phyloP scores from a whole-genome alignment of 2,329 filamentous ascomycete genomes.

The Sporothrix protearum region DNA sequence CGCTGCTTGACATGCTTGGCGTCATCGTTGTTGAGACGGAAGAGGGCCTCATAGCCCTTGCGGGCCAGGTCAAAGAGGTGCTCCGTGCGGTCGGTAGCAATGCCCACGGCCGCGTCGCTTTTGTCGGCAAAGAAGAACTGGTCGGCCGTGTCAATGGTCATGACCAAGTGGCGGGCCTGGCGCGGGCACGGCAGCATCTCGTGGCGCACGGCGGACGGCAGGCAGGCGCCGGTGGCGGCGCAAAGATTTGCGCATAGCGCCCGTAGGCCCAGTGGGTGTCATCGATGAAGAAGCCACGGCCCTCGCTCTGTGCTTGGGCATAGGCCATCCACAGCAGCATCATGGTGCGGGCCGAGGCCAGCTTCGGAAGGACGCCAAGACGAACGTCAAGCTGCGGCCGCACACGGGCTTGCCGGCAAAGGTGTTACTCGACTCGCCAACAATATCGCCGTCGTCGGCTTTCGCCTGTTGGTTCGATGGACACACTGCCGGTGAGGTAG shows the following conservation, averaged over 20 bases:
- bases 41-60: slow-evolving; percentile 69
- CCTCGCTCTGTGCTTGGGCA: slow-evolving; percentile 70
- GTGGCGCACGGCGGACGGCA: slow-evolving; percentile 69
- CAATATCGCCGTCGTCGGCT: slow-evolving; percentile 36
- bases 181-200: slow-evolving; percentile 78
- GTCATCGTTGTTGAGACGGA: slow-evolving; percentile 65
- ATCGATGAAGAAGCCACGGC: slow-evolving; percentile 76
- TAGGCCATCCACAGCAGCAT: slow-evolving; percentile 83
- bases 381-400: slow-evolving; percentile 68
- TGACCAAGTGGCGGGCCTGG: slow-evolving; percentile 68
- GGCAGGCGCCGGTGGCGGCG: slow-evolving; percentile 58
- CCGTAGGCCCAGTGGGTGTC: slow-evolving; percentile 83
- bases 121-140: slow-evolving; percentile 55
- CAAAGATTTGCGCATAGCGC: slow-evolving; percentile 68
- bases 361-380: slow-evolving; percentile 71
- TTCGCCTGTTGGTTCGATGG: slow-evolving; percentile 35
- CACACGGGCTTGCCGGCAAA: slow-evolving; percentile 56
- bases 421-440: slow-evolving; percentile 45
- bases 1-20: slow-evolving; percentile 60
- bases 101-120: slow-evolving; percentile 39
- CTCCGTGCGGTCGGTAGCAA: not conserved
- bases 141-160: slow-evolving; percentile 64
- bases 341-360: slow-evolving; percentile 70
- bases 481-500: slow-evolving; percentile 51
- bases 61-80: slow-evolving; percentile 64